phyloP scores from a whole-genome alignment of 768 basidiomycete species.

The Scleroderma citrinum region DNA sequence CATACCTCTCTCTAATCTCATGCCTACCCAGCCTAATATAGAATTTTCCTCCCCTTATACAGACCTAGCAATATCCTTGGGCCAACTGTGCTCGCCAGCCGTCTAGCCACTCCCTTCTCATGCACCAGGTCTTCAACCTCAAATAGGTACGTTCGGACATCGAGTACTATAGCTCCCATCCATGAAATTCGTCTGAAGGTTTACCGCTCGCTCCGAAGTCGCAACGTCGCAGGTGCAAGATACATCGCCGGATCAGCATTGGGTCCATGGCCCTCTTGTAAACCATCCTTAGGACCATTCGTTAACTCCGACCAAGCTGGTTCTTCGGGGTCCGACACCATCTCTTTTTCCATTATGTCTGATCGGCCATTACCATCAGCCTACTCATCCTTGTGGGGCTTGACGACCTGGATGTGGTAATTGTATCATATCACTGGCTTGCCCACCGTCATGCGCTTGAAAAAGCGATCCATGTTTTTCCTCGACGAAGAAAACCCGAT shows the following conservation, averaged over 20 bases:
- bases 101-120: slow-evolving; percentile 54
- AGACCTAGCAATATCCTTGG: slow-evolving; percentile 44
- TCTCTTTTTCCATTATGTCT: slow-evolving; percentile 7
- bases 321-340: slow-evolving; percentile 50
- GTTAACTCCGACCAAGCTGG: slow-evolving; percentile 57
- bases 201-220: slow-evolving; percentile 60
- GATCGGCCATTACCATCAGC: slow-evolving; percentile 11
- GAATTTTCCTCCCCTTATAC: slow-evolving; percentile 23
- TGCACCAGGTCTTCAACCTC: slow-evolving; percentile 44
- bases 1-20: slow-evolving; percentile 3
- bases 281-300: slow-evolving; percentile 50
- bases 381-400: slow-evolving; percentile 11
- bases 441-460: slow-evolving; percentile 57
- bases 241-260: slow-evolving; percentile 10
- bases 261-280: slow-evolving; percentile 26
- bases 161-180: slow-evolving; percentile 63
- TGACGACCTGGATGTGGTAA: slow-evolving; percentile 44
- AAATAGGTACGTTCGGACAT: slow-evolving; percentile 60
- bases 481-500: slow-evolving; percentile 34
- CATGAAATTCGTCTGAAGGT: slow-evolving; percentile 57
- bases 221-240: slow-evolving; percentile 37
- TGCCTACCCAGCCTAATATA: slow-evolving; percentile 9
- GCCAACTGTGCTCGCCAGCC: slow-evolving; percentile 68
- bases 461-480: slow-evolving; percentile 66
- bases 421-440: slow-evolving; percentile 71